Evolutionary conservation across 345 rosid genomes (phyloP), one percentile per base, ranked within the genome.

Genomic region (Euclidium syriacum): DNA sequence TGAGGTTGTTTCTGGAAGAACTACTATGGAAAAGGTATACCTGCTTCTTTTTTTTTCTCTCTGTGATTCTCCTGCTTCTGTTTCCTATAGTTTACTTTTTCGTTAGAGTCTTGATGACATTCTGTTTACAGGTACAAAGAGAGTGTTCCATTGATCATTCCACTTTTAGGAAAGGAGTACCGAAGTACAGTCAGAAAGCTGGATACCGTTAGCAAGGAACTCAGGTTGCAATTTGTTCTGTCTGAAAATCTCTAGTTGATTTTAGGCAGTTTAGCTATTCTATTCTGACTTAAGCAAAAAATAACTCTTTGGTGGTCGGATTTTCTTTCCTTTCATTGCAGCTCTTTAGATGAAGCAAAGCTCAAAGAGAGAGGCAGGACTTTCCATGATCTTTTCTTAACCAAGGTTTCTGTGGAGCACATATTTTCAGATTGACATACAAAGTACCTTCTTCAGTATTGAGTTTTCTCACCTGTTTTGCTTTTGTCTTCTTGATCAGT

Each of bases 341-440:
- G 98, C 85, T 79, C 86, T 44, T 74, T 86, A 73, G 96, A 86
- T 74, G 96, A 83, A 80, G 88, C 74, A 52, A 91, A 88, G 76
- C 78, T 91, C 80, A 91, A 85, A 80, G 96, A 88, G 73, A 91
- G 85, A 82, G 91, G 86, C 64, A 74, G 90, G 80, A 75, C 78
- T 52, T 91, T 88, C 73, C 96, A 86, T 58, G 98, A 88, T 79
- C 78, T 88, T 25, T 91, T 91, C 77, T 77, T 88, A 65, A 86
- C 91, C 53, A 91, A 91, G 95, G 98, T 91, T 39, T 58, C 56
- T 52, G 14, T 24, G 7, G 19, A 48, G 58, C 18, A 34, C 56
- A 39, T 70, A 36, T 61, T 30, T 62, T 62, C 78, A 70, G 64
- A 72, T 75, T 74, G 25, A 34, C 19, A 0, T 61, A 44, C 12